Percentiles rank a stretch among this genome's conserved stretches.
These are phyloP conservation scores for Kwoniella dendrophila DNA, from an alignment of 768 basidiomycete genomes.

Conservation along the genomic window DNA sequence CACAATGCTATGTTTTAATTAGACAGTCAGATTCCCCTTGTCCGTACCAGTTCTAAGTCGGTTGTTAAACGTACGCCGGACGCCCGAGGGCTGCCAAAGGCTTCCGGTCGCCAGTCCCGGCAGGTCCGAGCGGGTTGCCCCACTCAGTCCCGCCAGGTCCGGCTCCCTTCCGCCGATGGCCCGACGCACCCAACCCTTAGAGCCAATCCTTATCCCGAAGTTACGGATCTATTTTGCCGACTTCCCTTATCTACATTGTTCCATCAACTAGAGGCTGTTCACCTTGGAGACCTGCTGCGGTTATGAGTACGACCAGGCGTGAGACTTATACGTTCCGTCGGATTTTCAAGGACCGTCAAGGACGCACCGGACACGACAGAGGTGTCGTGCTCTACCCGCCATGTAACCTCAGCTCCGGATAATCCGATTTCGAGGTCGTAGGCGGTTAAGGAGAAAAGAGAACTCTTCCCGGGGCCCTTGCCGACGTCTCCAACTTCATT, in stretches of 20 bases:
- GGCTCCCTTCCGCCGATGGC: conserved; percentile 72
- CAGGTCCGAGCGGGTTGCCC: conserved; percentile 61
- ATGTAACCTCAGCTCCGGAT: conserved; percentile 74
- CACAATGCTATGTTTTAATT: conserved; percentile 78
- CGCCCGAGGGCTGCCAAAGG: conserved; percentile 65
- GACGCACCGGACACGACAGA: conserved; percentile 73
- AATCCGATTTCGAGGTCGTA: conserved; percentile 74
- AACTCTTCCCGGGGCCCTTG: conserved; percentile 75
- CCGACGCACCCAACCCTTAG: conserved; percentile 74
- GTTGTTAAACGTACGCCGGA: conserved; percentile 64
- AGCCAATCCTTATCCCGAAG: conserved; percentile 69
- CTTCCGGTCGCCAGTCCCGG: conserved; percentile 59
- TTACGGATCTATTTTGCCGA: conserved; percentile 79
- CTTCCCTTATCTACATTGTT: conserved; percentile 80
- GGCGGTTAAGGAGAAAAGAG: conserved; percentile 76
- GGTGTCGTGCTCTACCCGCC: conserved; percentile 71
- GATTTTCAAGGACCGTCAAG: conserved; percentile 80
- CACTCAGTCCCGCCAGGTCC: conserved; percentile 66
- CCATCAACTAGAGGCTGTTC: conserved; percentile 79
- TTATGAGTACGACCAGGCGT: conserved; percentile 75
- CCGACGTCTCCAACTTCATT: conserved; percentile 67
- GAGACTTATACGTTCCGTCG: conserved; percentile 72
- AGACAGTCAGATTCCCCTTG: conserved; percentile 80
- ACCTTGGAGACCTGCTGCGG: conserved; percentile 76
- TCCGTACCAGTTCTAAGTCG: conserved; percentile 76